Conservation (phyloP, 352 stramenopile species). For the Phytopythium litorale region DNA sequence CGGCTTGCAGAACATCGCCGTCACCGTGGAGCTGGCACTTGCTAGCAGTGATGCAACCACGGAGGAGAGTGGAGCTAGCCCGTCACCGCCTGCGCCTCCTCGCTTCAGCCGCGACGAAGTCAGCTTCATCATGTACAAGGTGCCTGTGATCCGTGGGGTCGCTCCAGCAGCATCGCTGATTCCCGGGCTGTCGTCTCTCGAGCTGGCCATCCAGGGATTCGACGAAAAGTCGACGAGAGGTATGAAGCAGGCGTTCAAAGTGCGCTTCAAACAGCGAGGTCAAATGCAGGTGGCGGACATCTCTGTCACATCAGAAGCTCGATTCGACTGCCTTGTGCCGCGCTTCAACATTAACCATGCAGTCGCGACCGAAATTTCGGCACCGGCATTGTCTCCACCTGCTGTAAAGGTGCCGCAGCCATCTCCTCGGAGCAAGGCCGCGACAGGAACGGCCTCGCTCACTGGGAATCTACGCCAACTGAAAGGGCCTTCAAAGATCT, state of each 20-base stretch:
- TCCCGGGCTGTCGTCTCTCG: slow-evolving; percentile 38
- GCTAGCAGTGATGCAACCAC: background rate
- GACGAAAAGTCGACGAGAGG: slow-evolving; percentile 43
- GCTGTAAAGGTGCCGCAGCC: background rate
- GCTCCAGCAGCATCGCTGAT: slow-evolving; percentile 35
- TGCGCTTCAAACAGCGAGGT: slow-evolving; percentile 57
- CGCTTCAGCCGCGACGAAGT: slow-evolving; percentile 63
- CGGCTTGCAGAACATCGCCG: slow-evolving; percentile 58
- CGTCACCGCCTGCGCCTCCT: slow-evolving; percentile 5
- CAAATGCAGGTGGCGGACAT: slow-evolving; percentile 75
- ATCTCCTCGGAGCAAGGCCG: background rate
- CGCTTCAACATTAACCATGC: slow-evolving; percentile 61
- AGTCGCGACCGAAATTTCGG: slow-evolving; percentile 26
- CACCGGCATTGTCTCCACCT: slow-evolving; percentile 8
- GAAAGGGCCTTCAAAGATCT: slow-evolving; percentile 33
- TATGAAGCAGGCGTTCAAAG: slow-evolving; percentile 40
- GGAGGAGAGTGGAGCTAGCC: background rate
- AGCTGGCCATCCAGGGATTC: slow-evolving; percentile 59
- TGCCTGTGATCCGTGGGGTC: slow-evolving; percentile 48
- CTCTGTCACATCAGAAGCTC: slow-evolving; percentile 33
- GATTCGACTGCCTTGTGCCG: slow-evolving; percentile 47
- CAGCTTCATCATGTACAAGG: slow-evolving; percentile 68
- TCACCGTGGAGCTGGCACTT: slow-evolving; percentile 50
- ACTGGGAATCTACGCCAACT: slow-evolving; percentile 7
- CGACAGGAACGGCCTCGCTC: background rate